These are phyloP conservation scores for Phellopilus nigrolimitatus DNA, from an alignment of 1,284 basidiomycete species.

Conservation along the genomic window DNA sequence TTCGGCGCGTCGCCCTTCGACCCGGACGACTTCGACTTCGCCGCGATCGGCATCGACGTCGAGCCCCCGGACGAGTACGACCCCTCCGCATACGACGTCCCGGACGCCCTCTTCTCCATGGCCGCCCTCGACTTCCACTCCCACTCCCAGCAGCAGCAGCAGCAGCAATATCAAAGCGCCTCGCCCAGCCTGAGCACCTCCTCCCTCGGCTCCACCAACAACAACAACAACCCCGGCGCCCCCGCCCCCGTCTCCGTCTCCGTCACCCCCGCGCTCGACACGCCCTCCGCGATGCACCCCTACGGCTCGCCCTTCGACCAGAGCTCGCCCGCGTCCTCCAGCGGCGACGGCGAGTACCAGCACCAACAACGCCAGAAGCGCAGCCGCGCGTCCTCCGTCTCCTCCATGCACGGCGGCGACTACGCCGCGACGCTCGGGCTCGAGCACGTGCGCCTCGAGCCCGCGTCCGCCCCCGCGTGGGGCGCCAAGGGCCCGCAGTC, in stretches of 20 bases:
- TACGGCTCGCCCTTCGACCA: constrained; percentile 40
- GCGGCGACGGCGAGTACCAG: constrained; percentile 36
- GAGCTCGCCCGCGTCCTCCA: constrained; percentile 57
- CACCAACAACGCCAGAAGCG: constrained; percentile 36
- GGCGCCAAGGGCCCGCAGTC: constrained; percentile 53
- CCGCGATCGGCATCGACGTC: too few relatives aligned
- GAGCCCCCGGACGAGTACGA: constrained; percentile 51
- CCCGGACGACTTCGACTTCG: too few relatives aligned
- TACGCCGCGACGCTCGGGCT: constrained; percentile 44
- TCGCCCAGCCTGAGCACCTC: constrained; percentile 17
- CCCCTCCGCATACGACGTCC: constrained; percentile 61
- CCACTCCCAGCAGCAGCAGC: constrained; percentile 30
- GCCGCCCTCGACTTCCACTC: constrained; percentile 42
- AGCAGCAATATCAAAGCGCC: constrained; percentile 15
- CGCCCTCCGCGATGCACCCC: constrained; percentile 14
- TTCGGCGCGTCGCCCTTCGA: too few relatives aligned
- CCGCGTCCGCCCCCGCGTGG: constrained; percentile 44
- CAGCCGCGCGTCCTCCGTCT: constrained; percentile 61
- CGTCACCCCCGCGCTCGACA: constrained; percentile 36
- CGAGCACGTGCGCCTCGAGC: constrained; percentile 11
- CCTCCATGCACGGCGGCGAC: constrained; percentile 41
- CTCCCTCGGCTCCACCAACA: constrained; percentile 17
- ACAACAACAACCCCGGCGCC: constrained; percentile 36
- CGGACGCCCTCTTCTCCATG: constrained; percentile 53
- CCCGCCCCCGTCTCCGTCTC: constrained; percentile 46